These are phyloP conservation scores for Aspergillus sparsus DNA, from an alignment of 495 filamentous ascomycete species.

Conservation along the genomic window DNA sequence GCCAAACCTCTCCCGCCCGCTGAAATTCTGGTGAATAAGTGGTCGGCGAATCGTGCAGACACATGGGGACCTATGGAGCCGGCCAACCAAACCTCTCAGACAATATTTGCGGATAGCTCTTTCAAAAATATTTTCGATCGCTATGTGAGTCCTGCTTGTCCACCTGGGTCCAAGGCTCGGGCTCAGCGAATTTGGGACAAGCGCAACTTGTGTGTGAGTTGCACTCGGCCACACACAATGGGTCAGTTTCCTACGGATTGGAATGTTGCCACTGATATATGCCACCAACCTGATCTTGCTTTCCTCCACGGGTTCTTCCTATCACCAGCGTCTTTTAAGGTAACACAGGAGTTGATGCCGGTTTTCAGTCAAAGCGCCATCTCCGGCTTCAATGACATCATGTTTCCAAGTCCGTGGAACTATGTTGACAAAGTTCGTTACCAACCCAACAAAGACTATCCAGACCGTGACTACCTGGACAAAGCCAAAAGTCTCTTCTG, in stretches of 20 bases:
- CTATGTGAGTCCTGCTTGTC: constrained; percentile 55
- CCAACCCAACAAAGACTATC: constrained; percentile 36
- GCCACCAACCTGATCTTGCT: constrained; percentile 78
- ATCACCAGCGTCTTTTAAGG: constrained; percentile 61
- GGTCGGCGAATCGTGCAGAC: constrained; percentile 39
- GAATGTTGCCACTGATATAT: constrained; percentile 63
- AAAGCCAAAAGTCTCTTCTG: constrained; percentile 54
- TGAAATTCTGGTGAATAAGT: constrained; percentile 29
- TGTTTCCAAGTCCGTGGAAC: constrained; percentile 52
- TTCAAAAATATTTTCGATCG: constrained; percentile 48
- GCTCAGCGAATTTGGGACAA: constrained; percentile 45
- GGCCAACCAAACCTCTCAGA: constrained; percentile 43
- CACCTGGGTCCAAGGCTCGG: constrained; percentile 58
- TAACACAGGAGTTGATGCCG: constrained; percentile 64
- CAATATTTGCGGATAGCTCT: constrained; percentile 51
- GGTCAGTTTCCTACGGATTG: constrained; percentile 67
- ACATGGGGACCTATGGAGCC: constrained; percentile 49
- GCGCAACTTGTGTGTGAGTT: constrained; percentile 61
- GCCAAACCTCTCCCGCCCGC: constrained; percentile 25
- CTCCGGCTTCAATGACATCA: constrained; percentile 52
- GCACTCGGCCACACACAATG: constrained; percentile 65
- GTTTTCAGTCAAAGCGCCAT: constrained; percentile 75
- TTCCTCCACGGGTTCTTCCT: constrained; percentile 72
- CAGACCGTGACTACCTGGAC: constrained; percentile 41
- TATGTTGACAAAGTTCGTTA: constrained; percentile 53